A percentile compares a stretch with the other conserved stretches of the same genome.
Evolutionary conservation across 2,329 filamentous ascomycete species (phyloP).

Genomic region (Sporothrix pseudoabietina): DNA sequence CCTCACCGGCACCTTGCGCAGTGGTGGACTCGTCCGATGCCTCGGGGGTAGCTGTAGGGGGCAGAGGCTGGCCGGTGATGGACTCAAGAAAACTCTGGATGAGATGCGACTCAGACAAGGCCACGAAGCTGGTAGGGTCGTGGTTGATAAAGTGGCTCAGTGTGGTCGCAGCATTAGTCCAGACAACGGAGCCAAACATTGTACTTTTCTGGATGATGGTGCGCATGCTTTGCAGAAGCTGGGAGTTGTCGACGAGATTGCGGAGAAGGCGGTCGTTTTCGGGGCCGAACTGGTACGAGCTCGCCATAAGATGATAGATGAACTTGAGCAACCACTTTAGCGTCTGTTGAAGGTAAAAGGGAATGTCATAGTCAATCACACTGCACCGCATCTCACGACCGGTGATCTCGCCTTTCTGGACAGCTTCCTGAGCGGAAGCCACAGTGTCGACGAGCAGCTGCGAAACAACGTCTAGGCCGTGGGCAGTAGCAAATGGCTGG

Average conservation of each 20-base stretch:
- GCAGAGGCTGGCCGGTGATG: constrained; percentile 62
- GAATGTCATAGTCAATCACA: constrained; percentile 88
- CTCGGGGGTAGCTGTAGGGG: constrained; percentile 35
- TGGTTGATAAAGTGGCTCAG: constrained; percentile 97
- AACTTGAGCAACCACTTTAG: constrained; percentile 95
- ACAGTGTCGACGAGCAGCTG: constrained; percentile 82
- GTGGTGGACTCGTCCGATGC: neutral
- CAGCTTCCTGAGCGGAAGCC: constrained; percentile 65
- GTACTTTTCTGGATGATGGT: constrained; percentile 78
- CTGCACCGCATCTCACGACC: constrained; percentile 70
- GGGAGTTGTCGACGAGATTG: constrained; percentile 91
- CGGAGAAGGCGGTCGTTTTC: constrained; percentile 86
- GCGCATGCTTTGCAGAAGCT: constrained; percentile 75
- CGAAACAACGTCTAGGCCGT: constrained; percentile 88
- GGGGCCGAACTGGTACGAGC: constrained; percentile 61
- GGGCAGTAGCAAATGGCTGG: constrained; percentile 75
- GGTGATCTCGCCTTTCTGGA: constrained; percentile 71
- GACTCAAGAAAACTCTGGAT: constrained; percentile 84
- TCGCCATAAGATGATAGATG: constrained; percentile 91
- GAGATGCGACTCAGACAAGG: constrained; percentile 91
- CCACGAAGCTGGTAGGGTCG: constrained; percentile 94
- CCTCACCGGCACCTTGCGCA: neutral
- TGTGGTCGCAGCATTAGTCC: constrained; percentile 91
- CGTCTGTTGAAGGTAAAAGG: constrained; percentile 90
- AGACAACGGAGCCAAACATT: constrained; percentile 87